A percentile compares a stretch with the other conserved stretches of the same genome.
Conservation (phyloP, 352 stramenopile species). For the Pythium aristosporum region DNA sequence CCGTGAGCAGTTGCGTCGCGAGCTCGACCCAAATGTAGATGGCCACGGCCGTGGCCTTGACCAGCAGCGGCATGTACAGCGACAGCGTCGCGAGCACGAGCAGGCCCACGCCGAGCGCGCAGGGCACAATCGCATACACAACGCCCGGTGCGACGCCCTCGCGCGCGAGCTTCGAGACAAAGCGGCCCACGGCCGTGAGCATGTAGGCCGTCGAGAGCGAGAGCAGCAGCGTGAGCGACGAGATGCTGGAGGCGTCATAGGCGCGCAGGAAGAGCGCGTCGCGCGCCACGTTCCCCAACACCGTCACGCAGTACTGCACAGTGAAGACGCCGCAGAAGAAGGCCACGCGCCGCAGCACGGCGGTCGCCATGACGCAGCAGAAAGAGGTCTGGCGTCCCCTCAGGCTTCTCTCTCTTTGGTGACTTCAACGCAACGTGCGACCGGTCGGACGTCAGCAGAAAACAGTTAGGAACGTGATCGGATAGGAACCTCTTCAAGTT, state of each 20-base stretch:
- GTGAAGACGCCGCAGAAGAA: slow-evolving; percentile 86
- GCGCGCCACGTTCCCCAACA: slow-evolving; percentile 75
- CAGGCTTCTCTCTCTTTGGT: background rate
- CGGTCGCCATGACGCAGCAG: background rate
- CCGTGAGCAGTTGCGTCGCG: slow-evolving; percentile 64
- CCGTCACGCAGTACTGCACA: slow-evolving; percentile 71
- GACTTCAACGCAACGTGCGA: background rate
- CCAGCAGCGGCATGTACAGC: slow-evolving; percentile 42
- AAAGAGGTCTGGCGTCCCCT: no score
- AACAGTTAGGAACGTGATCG: no score
- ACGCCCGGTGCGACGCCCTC: slow-evolving; percentile 33
- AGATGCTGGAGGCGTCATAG: slow-evolving; percentile 69
- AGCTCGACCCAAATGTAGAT: slow-evolving; percentile 87
- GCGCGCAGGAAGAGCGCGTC: slow-evolving; percentile 82
- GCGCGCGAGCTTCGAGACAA: slow-evolving; percentile 33
- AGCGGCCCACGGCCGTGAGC: slow-evolving; percentile 44
- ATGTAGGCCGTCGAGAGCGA: slow-evolving; percentile 73
- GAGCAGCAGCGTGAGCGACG: slow-evolving; percentile 67
- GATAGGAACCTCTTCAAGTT: no score
- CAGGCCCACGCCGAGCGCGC: slow-evolving; percentile 41
- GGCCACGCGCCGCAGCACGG: slow-evolving; percentile 55
- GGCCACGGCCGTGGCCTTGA: slow-evolving; percentile 44
- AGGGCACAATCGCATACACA: slow-evolving; percentile 51
- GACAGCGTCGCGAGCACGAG: slow-evolving; percentile 50
- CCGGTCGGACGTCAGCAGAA: background rate